Evolutionary conservation across 345 rosid species (phyloP), one percentile per base, ranked within the genome.

Genomic region (Aethionema arabicum): DNA sequence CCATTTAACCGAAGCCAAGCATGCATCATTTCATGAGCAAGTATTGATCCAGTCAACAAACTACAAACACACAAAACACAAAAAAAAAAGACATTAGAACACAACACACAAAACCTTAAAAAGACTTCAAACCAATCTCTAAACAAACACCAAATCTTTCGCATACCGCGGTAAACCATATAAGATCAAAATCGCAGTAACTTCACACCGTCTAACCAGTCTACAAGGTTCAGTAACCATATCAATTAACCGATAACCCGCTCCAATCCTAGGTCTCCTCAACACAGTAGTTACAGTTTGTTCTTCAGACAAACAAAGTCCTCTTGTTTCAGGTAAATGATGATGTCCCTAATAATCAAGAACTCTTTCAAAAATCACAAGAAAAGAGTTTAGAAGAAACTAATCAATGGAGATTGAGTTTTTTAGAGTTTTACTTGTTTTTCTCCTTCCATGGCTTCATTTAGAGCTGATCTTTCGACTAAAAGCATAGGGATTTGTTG

Each of bases 11-110:
- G 84, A 76, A 95, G 99, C 98, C 97, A 90, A 0, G 99, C 99
- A 7, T 95, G 99, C 99, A 95, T 95, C 95, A 95, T 84, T 76
- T 95, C 99, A 71, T 95, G 99, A 72, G 95, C 98, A 21, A 95
- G 83, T 67, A 95, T 95, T 16, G 99, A 86, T 11, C 99, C 99
- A 7, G 99, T 88, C 78, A 95, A 71, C 79, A 95, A 76, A 76
- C 99, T 95, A 80, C 42, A 52, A 37, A n/a, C 57, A 62, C 30
- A 6, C 48, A 52, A 4, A 39, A 47, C 4, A 35, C 31, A 13
- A 39, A 29, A 10, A 29, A 7, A 3, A 1, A 21, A 21, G 2
- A 21, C 27, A 21, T 1, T 21, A 1, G 27, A 21, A 21, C 1
- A 21, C 27, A 1, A 21, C 1, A 21, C 1, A 1, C 27, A 21